Evolutionary conservation across 1,284 basidiomycete genomes (phyloP), one percentile per base, ranked within the genome.

Genomic region (Moesziomyces globuligerus): DNA sequence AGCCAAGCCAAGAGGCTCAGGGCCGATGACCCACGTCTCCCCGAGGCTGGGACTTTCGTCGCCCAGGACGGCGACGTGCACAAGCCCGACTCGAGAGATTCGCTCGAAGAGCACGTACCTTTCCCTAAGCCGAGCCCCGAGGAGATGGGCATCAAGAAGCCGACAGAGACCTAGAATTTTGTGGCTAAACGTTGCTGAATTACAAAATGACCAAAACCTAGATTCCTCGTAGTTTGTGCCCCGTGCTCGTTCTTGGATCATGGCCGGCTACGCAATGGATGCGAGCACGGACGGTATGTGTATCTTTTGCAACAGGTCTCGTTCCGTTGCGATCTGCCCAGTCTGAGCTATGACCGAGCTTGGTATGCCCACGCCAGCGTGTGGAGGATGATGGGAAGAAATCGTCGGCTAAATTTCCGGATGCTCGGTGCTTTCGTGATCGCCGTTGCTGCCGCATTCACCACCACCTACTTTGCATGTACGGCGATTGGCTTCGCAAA

Each of bases 91-190:
- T 48, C 43, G 3, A 48, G 36, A 1, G 48, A 59, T 13, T 23
- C 6, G 1, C 18, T 59, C 20, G 23, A 59, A 8, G 48, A 59
- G 25, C 45, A 51, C 18, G 56, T 59, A 18, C 56, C 56, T 4
- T 52, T 59, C 44, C 56, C 56, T 7, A 59, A 41, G 5, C 56
- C 56, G 3, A 34, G n/a, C 2, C 44, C 57, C n/a, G 34, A 59
- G n/a, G 49, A 60, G 46, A 44, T 60, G 57, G 57, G 47, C 8
- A 47, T 61, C 37, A 61, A 55, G 32, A 55, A 61, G 47, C 52
- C 51, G 4, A 50, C 47, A 29, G 52, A 60, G 45, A 48, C 40
- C 25, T 10, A 32, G 38, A 23, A 10, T 20, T 4, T 20, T 20
- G 18, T 18, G 10, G 9, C 18, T 32, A 7, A 32, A 32, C 29